Evolutionary conservation across 495 filamentous ascomycete genomes (phyloP).

Genomic region (Rusavskia elegans): DNA sequence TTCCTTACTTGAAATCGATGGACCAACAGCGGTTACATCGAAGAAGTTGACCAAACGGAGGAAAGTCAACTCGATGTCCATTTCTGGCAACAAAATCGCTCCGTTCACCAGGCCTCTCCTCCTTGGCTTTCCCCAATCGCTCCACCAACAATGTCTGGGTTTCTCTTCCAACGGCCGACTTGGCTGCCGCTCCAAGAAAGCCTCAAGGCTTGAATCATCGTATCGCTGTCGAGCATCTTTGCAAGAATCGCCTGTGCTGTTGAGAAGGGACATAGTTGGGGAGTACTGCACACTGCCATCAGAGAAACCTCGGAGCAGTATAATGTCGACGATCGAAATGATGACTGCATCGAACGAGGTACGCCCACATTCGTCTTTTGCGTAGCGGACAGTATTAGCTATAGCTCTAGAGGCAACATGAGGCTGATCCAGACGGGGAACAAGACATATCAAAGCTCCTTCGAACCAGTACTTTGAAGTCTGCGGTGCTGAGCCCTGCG

Average conservation of each 20-base stretch:
- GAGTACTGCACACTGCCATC: constrained; percentile 1
- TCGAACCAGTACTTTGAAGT: constrained; percentile 7
- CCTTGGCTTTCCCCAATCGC: too few species aligned
- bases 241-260: not conserved
- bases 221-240: not conserved
- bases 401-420: not conserved
- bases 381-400: not conserved
- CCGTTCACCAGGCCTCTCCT: too few species aligned
- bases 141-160: too few species aligned
- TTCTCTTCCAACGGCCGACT: too few species aligned
- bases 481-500: constrained; percentile 1
- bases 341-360: constrained; percentile 2
- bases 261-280: not conserved
- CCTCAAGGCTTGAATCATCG: too few species aligned
- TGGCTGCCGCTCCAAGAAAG: too few species aligned
- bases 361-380: not conserved
- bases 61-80: not conserved
- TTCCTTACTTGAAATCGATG: not conserved
- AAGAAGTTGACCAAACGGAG: not conserved
- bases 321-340: constrained; percentile 3
- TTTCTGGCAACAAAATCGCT: too few species aligned
- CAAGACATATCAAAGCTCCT: constrained; percentile 7
- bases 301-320: constrained; percentile 1
- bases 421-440: not conserved
- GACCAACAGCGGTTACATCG: not conserved